Conservation (phyloP, 345 rosid species). For the Acer negundo region DNA sequence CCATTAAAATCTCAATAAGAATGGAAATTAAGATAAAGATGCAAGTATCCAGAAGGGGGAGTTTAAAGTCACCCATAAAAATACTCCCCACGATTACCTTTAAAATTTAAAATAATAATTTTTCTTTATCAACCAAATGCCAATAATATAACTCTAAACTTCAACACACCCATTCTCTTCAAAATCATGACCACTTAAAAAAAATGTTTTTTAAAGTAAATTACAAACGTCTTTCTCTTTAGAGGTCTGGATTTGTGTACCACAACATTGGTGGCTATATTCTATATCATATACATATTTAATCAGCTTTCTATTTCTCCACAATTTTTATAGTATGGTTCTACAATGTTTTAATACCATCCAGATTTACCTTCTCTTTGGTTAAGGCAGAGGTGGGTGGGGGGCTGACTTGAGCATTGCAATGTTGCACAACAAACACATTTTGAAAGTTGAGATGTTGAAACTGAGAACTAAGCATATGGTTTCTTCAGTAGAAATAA, state of each 20-base stretch:
- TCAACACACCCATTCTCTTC: not conserved
- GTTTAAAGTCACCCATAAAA: not conserved
- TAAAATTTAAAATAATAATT: no score
- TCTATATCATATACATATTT: not conserved
- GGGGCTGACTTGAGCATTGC: conserved; percentile 43
- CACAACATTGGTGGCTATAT: not conserved
- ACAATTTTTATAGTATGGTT: not conserved
- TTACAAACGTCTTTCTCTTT: not conserved
- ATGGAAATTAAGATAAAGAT: not conserved
- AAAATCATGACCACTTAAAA: not conserved
- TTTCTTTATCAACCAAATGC: not conserved
- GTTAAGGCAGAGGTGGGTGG: conserved; percentile 43
- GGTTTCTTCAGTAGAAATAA: conserved; percentile 16
- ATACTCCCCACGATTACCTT: no score
- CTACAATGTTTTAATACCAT: not conserved
- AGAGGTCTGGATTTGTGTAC: not conserved
- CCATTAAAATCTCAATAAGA: not conserved
- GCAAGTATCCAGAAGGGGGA: not conserved
- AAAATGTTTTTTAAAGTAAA: not conserved
- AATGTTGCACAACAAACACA: conserved; percentile 29
- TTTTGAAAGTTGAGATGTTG: conserved; percentile 37
- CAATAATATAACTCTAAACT: not conserved
- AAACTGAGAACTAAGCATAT: conserved; percentile 15
- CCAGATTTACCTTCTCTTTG: conserved; percentile 47
- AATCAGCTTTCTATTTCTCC: not conserved